phyloP scores from a whole-genome alignment of 2,329 filamentous ascomycete genomes.

The Dactylellina parvicollis region DNA sequence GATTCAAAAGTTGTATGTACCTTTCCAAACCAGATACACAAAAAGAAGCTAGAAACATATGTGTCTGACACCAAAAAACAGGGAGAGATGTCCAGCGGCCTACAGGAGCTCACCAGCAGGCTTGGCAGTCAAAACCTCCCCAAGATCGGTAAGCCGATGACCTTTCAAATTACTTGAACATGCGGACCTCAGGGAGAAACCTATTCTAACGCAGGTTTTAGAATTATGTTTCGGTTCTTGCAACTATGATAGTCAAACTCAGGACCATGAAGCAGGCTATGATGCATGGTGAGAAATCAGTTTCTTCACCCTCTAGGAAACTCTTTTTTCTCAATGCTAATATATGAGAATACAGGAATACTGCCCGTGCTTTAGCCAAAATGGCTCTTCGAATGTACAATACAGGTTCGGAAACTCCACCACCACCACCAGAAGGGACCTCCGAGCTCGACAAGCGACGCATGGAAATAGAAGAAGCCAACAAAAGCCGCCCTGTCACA shows the following conservation, averaged over 20 bases:
- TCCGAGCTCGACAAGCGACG: slow-evolving; percentile 20
- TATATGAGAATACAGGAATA: slow-evolving; percentile 5
- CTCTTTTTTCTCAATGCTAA: neutral
- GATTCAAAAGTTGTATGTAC: slow-evolving; percentile 26
- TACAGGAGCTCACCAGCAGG: slow-evolving; percentile 27
- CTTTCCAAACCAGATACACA: too few species aligned
- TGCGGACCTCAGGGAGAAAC: too few species aligned
- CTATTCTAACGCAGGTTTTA: neutral
- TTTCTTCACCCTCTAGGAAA: neutral
- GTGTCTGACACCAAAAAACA: slow-evolving; percentile 20
- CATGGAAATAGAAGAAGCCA: slow-evolving; percentile 19
- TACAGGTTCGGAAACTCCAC: slow-evolving; percentile 21
- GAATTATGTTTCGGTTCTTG: slow-evolving; percentile 2
- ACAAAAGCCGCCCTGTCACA: slow-evolving; percentile 7
- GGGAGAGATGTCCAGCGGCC: slow-evolving; percentile 26
- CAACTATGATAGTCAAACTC: slow-evolving; percentile 12
- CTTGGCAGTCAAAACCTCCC: slow-evolving; percentile 19
- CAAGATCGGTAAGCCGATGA: slow-evolving; percentile 15
- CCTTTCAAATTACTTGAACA: too few species aligned
- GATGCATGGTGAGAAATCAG: slow-evolving; percentile 38
- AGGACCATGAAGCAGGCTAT: slow-evolving; percentile 36
- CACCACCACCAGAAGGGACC: slow-evolving; percentile 16
- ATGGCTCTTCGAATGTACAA: slow-evolving; percentile 27
- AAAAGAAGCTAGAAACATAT: too few species aligned
- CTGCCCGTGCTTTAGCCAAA: slow-evolving; percentile 28